phyloP scores from a whole-genome alignment of 106 monocot genomes.

The Platanthera guangdongensis region DNA sequence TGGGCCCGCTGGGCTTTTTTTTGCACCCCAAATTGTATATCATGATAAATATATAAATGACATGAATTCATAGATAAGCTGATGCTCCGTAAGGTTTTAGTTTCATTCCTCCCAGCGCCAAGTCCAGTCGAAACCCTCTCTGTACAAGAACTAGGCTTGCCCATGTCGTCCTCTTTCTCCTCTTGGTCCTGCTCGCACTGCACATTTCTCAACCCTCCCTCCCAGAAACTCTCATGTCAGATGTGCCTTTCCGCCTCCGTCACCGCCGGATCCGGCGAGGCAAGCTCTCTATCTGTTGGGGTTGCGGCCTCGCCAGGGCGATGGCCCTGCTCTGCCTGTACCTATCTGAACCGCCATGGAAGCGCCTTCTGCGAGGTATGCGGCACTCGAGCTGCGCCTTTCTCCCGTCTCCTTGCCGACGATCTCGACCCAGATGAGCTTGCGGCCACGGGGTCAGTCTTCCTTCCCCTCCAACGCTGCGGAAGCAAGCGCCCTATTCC shows the following conservation, averaged over 20 bases:
- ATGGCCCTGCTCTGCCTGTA: constrained; percentile 21
- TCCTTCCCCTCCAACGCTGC: constrained; percentile 60
- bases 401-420: constrained; percentile 9
- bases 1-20: no score
- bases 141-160: not conserved
- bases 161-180: not conserved
- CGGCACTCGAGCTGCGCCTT: constrained; percentile 8
- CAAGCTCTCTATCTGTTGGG: constrained; percentile 16
- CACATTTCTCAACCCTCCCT: constrained; percentile 75
- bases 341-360: constrained; percentile 27
- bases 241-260: constrained; percentile 43
- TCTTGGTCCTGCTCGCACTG: constrained; percentile 64
- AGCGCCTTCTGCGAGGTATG: constrained; percentile 26
- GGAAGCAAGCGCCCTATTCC: constrained; percentile 25
- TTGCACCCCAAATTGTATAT: no score
- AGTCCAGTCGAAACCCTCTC: no score
- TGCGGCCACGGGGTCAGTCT: constrained; percentile 41
- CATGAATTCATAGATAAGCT: no score
- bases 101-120: not conserved
- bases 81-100: not conserved
- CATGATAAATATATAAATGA: no score
- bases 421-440: constrained; percentile 38
- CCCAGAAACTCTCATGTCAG: constrained; percentile 41
- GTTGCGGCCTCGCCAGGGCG: constrained; percentile 3
- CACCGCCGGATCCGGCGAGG: constrained; percentile 15